These are phyloP conservation scores for Ammopiptanthus mongolicus DNA, from an alignment of 306 rosid species.

Conservation along the genomic window DNA sequence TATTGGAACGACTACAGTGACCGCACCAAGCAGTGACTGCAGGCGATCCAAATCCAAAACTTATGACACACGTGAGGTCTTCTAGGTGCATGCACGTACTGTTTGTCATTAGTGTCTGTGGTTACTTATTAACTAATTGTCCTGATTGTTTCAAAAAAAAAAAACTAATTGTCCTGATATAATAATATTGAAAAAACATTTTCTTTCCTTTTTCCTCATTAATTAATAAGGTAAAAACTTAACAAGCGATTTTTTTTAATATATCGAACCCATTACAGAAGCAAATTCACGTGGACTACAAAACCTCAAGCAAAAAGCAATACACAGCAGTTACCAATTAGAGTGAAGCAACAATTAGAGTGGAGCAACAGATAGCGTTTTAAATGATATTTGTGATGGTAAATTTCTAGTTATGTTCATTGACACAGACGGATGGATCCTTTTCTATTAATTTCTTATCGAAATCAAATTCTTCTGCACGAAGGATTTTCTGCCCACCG, in stretches of 20 bases:
- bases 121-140: not conserved
- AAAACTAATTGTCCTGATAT: too few species aligned
- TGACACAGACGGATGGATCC: not conserved
- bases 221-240: not conserved
- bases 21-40: too few species aligned
- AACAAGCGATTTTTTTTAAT: not conserved
- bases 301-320: not conserved
- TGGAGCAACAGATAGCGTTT: not conserved
- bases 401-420: not conserved
- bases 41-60: too few species aligned
- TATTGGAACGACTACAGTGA: too few species aligned
- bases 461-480: not conserved
- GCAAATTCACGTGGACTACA: not conserved
- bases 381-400: not conserved
- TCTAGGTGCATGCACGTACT: conserved; percentile 2
- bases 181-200: not conserved
- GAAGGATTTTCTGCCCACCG: not conserved
- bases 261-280: not conserved
- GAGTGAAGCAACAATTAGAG: not conserved
- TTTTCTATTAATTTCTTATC: not conserved
- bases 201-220: too few species aligned
- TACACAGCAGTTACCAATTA: not conserved
- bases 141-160: too few species aligned
- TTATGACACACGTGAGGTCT: conserved; percentile 42
- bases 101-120: not conserved